Evolutionary conservation across 2,329 filamentous ascomycete genomes (phyloP).

Genomic region (Botrytis porri): DNA sequence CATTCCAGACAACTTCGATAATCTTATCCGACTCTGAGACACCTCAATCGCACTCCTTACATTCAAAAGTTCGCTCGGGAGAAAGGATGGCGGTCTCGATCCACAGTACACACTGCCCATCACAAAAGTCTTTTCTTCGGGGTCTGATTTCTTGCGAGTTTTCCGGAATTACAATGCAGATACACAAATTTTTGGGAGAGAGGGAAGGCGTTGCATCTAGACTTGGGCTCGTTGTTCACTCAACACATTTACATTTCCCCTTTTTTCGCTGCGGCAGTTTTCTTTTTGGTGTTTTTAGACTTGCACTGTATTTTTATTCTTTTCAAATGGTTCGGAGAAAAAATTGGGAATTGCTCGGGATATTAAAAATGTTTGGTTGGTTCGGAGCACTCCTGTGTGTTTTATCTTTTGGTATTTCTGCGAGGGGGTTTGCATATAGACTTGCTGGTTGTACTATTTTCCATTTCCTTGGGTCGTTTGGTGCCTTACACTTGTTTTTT

Average conservation of each 20-base stretch:
- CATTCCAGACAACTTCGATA: slow-evolving; percentile 19
- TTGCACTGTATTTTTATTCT: slow-evolving; percentile 21
- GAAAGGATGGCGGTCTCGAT: slow-evolving; percentile 27
- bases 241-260: slow-evolving; percentile 19
- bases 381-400: slow-evolving; percentile 10
- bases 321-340: slow-evolving; percentile 21
- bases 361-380: slow-evolving; percentile 18
- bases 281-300: slow-evolving; percentile 22
- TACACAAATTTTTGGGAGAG: slow-evolving; percentile 14
- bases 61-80: slow-evolving; percentile 13
- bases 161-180: slow-evolving; percentile 17
- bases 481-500: slow-evolving; percentile 18
- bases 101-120: slow-evolving; percentile 29
- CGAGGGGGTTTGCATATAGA: slow-evolving; percentile 20
- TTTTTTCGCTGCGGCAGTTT: slow-evolving; percentile 17
- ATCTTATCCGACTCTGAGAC: slow-evolving; percentile 8
- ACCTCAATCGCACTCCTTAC: slow-evolving; percentile 17
- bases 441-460: slow-evolving; percentile 20
- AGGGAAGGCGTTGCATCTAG: slow-evolving; percentile 33
- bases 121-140: slow-evolving; percentile 9
- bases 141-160: slow-evolving; percentile 14
- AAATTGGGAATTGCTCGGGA: slow-evolving; percentile 22
- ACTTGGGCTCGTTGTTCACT: slow-evolving; percentile 24
- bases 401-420: slow-evolving; percentile 17
- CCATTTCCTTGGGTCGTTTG: slow-evolving; percentile 12